Conservation (phyloP, 805 yeast species). For the Lipomyces kockii region DNA sequence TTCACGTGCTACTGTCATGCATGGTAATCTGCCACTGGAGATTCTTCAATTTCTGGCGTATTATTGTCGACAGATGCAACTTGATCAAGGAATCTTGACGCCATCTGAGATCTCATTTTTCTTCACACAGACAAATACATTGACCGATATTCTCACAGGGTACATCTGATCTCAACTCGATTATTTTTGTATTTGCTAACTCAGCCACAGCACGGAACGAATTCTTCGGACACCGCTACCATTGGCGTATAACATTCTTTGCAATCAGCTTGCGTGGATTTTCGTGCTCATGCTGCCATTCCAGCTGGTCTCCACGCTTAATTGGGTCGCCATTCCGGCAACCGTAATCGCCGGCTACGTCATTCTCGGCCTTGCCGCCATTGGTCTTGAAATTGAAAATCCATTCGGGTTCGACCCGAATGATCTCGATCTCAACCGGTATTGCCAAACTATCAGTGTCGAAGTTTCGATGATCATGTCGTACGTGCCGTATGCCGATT, state of each 20-base stretch:
- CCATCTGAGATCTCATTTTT: slow-evolving; percentile 26
- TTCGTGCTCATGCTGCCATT: slow-evolving; percentile 35
- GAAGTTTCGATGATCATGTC: slow-evolving; percentile 36
- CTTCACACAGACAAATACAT: slow-evolving; percentile 6
- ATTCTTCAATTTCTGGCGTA: slow-evolving; percentile 28
- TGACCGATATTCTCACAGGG: slow-evolving; percentile 35
- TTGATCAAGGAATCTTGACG: slow-evolving; percentile 12
- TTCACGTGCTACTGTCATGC: slow-evolving; percentile 31
- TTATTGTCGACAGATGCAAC: slow-evolving; percentile 28
- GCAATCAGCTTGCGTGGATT: slow-evolving; percentile 36
- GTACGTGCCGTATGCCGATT: slow-evolving; percentile 22
- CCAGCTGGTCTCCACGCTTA: slow-evolving; percentile 29
- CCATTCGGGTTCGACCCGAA: slow-evolving; percentile 37
- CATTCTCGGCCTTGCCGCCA: slow-evolving; percentile 36
- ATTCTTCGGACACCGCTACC: slow-evolving; percentile 37
- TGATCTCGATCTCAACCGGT: slow-evolving; percentile 34
- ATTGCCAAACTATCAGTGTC: slow-evolving; percentile 33
- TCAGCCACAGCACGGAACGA: slow-evolving; percentile 25
- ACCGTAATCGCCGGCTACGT: slow-evolving; percentile 34
- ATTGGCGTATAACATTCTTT: slow-evolving; percentile 34
- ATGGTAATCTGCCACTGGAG: slow-evolving; percentile 35
- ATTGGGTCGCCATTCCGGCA: slow-evolving; percentile 37
- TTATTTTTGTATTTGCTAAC: not conserved
- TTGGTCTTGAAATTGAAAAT: slow-evolving; percentile 36
- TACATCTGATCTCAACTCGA: not conserved